Percentiles rank a stretch among this genome's conserved stretches.
phyloP scores from a whole-genome alignment of 768 basidiomycete species.

The Phlegmacium glaucopus region DNA sequence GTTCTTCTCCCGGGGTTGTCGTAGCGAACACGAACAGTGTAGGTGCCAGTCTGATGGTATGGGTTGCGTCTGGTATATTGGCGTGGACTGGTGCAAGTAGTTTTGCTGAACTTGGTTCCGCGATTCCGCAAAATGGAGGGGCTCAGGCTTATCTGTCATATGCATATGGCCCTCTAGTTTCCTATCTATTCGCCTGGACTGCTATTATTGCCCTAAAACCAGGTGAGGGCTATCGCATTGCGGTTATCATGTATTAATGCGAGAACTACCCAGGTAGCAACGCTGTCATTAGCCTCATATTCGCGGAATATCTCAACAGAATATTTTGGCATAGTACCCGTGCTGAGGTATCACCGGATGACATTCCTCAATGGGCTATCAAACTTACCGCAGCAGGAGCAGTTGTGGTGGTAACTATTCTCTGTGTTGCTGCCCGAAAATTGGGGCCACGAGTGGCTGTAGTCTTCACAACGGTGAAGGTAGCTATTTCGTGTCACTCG shows the following conservation, averaged over 20 bases:
- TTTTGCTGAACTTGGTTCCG: constrained; percentile 88
- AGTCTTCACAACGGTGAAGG: constrained; percentile 87
- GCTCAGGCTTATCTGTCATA: constrained; percentile 85
- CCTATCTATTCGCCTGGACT: constrained; percentile 95
- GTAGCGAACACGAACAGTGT: constrained; percentile 87
- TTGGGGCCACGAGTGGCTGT: constrained; percentile 81
- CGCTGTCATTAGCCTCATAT: constrained; percentile 87
- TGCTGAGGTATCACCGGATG: constrained; percentile 67
- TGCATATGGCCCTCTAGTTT: constrained; percentile 80
- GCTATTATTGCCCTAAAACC: constrained; percentile 87
- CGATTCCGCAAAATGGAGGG: constrained; percentile 75
- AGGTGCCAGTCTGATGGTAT: constrained; percentile 84
- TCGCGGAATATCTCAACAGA: constrained; percentile 90
- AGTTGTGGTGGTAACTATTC: constrained; percentile 64
- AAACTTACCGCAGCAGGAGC: constrained; percentile 80
- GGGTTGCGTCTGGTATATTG: constrained; percentile 79
- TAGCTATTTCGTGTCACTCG: constrained; percentile 20
- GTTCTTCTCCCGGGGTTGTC: constrained; percentile 90
- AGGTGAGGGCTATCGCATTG: constrained; percentile 36
- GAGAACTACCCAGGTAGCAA: constrained; percentile 48
- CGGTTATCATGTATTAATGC: not conserved
- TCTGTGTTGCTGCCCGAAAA: constrained; percentile 77
- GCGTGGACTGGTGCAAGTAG: constrained; percentile 97
- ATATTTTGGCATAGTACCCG: constrained; percentile 78
- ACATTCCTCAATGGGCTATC: constrained; percentile 87